Evolutionary conservation across 2,329 filamentous ascomycete genomes (phyloP), one percentile per base, ranked within the genome.

Genomic region (Clarireedia monteithiana): DNA sequence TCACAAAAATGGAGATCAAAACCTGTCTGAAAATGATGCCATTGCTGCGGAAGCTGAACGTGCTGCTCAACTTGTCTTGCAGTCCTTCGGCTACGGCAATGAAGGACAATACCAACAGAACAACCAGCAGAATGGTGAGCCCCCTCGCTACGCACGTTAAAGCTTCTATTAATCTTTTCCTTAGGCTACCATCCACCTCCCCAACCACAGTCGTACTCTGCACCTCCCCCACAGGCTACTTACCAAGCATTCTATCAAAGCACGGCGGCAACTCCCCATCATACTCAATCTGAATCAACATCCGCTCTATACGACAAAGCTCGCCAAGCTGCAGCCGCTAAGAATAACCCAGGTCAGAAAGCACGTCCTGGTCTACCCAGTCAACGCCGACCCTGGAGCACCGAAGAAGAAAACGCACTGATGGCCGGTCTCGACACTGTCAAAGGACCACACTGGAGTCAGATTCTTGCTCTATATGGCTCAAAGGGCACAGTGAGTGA

Each of bases 371-470:
- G 78, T 9, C 68, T 77, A 10, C 79, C 78, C 5, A 80, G 74
- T 52, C 62, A 80, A 64, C 81, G 91, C 34, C 81, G 91, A 27
- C 89, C 91, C 0, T 96, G 91, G 91, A 89, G 86, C 0, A 84
- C 87, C 4, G 89, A 94, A 60, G 91, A 96, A 71, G 91, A 96
- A 68, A 90, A 91, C 69, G 90, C 91, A 0, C 77, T 96, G 17
- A 92, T 96, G 86, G 83, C 87, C 49, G 91, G 91, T 1, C 80
- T 96, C 4, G 91, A 95, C 66, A 83, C 87, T 68, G 91, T 96
- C 48, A 91, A 91, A 68, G 91, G 91, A 0, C 91, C 91, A 17
- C 90, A 96, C 66, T 96, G 91, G 91, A 92, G 88, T 63, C 90
- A 95, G 68, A 96, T 96, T 48, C 75, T 96, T 12, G 85, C 85